phyloP scores from a whole-genome alignment of 768 basidiomycete species.

The Psilocybe subaeruginosa region DNA sequence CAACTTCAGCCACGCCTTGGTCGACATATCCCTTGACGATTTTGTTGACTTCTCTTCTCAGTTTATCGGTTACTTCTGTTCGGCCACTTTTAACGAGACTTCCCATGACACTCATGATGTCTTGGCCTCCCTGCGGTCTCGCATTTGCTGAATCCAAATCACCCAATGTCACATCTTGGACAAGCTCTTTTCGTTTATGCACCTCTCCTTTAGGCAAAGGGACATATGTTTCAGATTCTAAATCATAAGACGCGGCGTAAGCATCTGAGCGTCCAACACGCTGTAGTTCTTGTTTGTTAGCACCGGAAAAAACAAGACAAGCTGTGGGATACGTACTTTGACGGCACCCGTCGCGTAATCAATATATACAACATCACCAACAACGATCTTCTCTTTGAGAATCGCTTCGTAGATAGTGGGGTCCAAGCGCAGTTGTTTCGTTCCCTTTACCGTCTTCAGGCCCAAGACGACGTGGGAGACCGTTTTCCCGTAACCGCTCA shows the following conservation, averaged over 20 bases:
- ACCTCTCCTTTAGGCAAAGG: constrained; percentile 97
- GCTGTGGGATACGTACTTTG: constrained; percentile 57
- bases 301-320: neutral
- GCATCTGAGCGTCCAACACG: constrained; percentile 97
- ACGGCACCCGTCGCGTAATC: constrained; percentile 95
- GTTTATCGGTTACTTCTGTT: constrained; percentile 97
- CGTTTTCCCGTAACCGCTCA: constrained; percentile 97
- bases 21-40: constrained; percentile 97
- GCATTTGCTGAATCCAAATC: constrained; percentile 98
- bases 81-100: constrained; percentile 87
- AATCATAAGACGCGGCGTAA: constrained; percentile 95
- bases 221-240: constrained; percentile 98
- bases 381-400: constrained; percentile 93
- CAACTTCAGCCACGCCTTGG: constrained; percentile 96
- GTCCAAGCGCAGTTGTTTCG: constrained; percentile 92
- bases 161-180: constrained; percentile 93
- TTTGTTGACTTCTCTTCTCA: constrained; percentile 94
- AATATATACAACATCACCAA: constrained; percentile 97
- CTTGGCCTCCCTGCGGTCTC: constrained; percentile 93
- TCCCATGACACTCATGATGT: constrained; percentile 99
- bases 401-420: constrained; percentile 97
- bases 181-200: constrained; percentile 90
- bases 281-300: constrained; percentile 38
- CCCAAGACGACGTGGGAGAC: constrained; percentile 98
- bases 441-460: constrained; percentile 90